Evolutionary conservation across 1,284 basidiomycete species (phyloP).

Genomic region (Abortiporus biennis): DNA sequence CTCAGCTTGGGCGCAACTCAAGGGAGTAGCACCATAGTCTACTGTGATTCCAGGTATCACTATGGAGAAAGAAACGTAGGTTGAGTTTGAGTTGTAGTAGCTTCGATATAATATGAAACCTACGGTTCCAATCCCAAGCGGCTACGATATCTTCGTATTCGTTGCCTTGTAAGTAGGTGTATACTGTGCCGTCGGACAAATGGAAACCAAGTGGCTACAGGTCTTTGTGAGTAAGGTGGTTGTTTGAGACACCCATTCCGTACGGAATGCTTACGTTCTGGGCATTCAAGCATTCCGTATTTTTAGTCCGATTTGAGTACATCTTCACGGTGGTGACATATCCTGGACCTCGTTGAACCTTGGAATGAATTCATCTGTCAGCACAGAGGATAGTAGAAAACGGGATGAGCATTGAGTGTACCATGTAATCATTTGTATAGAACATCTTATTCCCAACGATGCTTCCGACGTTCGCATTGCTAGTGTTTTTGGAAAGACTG

Average conservation of each 20-base stretch:
- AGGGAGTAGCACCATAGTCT: conserved; percentile 47
- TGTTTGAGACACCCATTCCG: not conserved
- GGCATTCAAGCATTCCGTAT: conserved; percentile 60
- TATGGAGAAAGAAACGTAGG: conserved; percentile 6
- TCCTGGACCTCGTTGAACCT: conserved; percentile 55
- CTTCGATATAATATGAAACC: conserved; percentile 1
- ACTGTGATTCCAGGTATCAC: conserved; percentile 60
- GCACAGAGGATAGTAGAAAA: not conserved
- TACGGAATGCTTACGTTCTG: conserved; percentile 40
- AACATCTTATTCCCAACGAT: conserved; percentile 60
- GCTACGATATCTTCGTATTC: conserved; percentile 68
- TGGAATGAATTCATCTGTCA: not conserved
- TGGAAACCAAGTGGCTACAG: conserved; percentile 57
- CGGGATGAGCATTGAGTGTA: conserved; percentile 16
- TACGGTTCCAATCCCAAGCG: conserved; percentile 67
- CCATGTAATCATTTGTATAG: conserved; percentile 67
- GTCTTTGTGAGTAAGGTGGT: conserved; percentile 3
- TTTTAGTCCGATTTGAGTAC: conserved; percentile 54
- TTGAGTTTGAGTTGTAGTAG: not conserved
- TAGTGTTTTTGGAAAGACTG: conserved; percentile 29
- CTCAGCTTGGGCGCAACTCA: conserved; percentile 31
- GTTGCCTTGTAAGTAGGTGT: conserved; percentile 55
- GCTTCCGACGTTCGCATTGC: conserved; percentile 51
- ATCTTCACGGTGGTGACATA: conserved; percentile 61
- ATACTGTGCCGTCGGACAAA: conserved; percentile 56